Base-by-base conservation (phyloP, 2,329 filamentous ascomycete species). In the Fusarium camptoceras region DNA sequence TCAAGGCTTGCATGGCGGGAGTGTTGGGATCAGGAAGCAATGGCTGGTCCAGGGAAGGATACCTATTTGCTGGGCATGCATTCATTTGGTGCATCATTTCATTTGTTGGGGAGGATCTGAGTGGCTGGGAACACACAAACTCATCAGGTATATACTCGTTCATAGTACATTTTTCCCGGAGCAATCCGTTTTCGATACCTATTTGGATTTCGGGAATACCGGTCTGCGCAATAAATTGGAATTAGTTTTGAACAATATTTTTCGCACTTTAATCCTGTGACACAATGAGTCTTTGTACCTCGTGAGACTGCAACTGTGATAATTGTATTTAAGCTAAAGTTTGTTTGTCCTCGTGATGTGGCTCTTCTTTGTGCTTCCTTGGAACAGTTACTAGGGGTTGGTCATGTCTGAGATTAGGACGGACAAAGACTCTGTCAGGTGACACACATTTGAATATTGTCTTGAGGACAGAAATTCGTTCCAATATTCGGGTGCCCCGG, bases 151-250 rank as follows among this genome's bases (percentile, higher is more conserved):
- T 48, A 48, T 39, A 44, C 34, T 28, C 22, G 18, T 37, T 46
- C 28, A 56, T 65, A 48, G 59, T 69, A 71, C 59, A 71, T 69
- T 62, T 71, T 43, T 44, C 30, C 20, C 42, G 68, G 68, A 71
- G 68, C 68, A 71, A 71, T 71, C 68, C 68, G 64, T 60, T 71
- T 71, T 68, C 55, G 68, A 71, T 71, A 71, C 68, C 68, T 71
- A 71, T 71, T 71, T 70, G 68, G 64, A 68, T 48, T 68, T 68
- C 34, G 44, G 27, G 55, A 25, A 65, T 42, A 48, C 22, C 7
- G 28, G 44, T 18, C 41, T 50, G 28, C 28, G 24, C 27, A 46
- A 68, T 57, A 57, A 50, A 68, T 53, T 44, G 51, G 39, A 43
- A 44, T 60, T 55, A 8, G n/a, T 28, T 64, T 53, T 31, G n/a